Evolutionary conservation across 805 yeast genomes (phyloP), one percentile per base, ranked within the genome.

Genomic region (Kurtzmaniella cleridarum): DNA sequence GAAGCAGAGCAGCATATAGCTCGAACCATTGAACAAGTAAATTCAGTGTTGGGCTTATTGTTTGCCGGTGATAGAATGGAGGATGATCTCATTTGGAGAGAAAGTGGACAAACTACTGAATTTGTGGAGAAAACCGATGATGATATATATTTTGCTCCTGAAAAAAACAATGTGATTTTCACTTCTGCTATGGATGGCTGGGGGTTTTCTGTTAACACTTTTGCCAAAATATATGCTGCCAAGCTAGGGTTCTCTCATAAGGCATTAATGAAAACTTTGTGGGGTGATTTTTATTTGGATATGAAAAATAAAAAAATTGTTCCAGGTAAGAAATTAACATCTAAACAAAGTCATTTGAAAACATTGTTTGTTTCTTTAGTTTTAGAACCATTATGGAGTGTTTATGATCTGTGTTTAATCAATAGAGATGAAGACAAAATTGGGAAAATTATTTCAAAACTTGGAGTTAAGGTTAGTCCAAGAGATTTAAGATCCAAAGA

Each of bases 131-230:
- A 73, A 43, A 84, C 79, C 47, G 98, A 90, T 57, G 76, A 81
- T 27, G 95, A 81, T 50, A 63, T 90, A 18, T 90, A 90, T 56
- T 91, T 91, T 46, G 73, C 86, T 13, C 98, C 99, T 0, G 85
- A 83, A 36, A 75, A 78, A 47, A 88, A 88, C 55, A 91, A 91
- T 54, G 96, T 91, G 4, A 78, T 91, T 0, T 91, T 91, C 66
- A 91, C 95, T 0, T 73, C 78, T 23, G 98, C 98, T 1, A 71
- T 84, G 14, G 98, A 93, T 62, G 98, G 98, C 10, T 93, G 98
- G 98, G 99, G 98, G 1, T 93, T 93, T 60, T 84, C 87, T 32
- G 71, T 93, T 36, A 78, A 86, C 37, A 96, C 93, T 48, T 85
- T 93, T 60, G 85, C 96, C 6, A 81, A 84, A 41, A 79, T 93